Base-by-base conservation (phyloP, 1,139 yeast species). In the Scheffersomyces insectosa region DNA sequence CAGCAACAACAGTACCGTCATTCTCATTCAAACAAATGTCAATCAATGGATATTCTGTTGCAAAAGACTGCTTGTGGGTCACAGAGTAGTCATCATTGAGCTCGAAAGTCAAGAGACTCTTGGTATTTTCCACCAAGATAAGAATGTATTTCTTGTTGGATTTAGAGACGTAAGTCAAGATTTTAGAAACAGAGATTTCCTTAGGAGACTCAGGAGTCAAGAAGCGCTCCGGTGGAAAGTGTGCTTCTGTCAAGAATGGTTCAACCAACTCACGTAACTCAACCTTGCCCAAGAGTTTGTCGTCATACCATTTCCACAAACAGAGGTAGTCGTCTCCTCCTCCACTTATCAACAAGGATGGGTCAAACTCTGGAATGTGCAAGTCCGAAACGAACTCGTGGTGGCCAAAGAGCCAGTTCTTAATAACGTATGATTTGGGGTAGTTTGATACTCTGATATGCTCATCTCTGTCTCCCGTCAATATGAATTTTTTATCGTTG, bases 401-500 rank as follows among this genome's bases (percentile, higher is more conserved):
- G 62, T 93, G 98, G 3, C 96, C 98, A 62, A 89, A 89, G 45
- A 91, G 70, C 83, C 89, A 90, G 54, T 83, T 79, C 51, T 88
- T 87, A 38, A 93, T 83, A 16, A 90, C 82, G 56, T 72, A 88
- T 3, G 93, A 73, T 49, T 85, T 77, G 1, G 98, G 98, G 55
- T 77, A 90, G 51, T 82, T 78, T 3, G 97, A 81, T n/a, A 95
- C 77, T 56, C 95, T 78, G 49, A 95, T 87, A 62, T 95, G 99
- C 64, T 95, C 99, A 63, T 95, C 99, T 66, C 99, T 79, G 64
- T 95, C 99, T 33, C 93, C 84, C 2, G 96, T 85, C 46, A 93
- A 73, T 16, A 91, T 64, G 49, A 68, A 87, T 50, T 79, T 76
- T 44, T 77, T 72, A 16, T 72, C 77, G 38, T 71, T 60, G 33